A percentile compares a stretch with the other conserved stretches of the same genome.
phyloP scores from a whole-genome alignment of 192 early-diverging fungal species.

The Coemansia sp. region DNA sequence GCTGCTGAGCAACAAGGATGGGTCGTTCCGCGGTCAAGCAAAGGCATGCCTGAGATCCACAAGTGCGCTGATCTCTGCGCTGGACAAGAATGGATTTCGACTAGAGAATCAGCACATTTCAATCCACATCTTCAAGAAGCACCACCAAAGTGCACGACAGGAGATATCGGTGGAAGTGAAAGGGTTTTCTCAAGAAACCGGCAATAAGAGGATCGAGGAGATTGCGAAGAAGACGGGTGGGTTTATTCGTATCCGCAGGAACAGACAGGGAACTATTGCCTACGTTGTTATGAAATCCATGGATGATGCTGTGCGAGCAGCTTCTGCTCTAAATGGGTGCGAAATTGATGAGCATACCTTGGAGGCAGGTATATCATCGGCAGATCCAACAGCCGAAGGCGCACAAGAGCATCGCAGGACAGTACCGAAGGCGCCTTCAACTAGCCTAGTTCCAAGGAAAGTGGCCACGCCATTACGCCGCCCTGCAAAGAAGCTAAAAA shows the following conservation, averaged over 20 bases:
- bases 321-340: conserved; percentile 16
- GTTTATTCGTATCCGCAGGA: conserved; percentile 32
- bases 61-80: conserved; percentile 25
- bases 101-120: conserved; percentile 24
- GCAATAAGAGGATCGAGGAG: conserved; percentile 35
- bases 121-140: conserved; percentile 34
- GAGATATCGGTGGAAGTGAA: conserved; percentile 21
- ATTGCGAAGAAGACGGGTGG: conserved; percentile 27
- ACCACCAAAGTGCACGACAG: conserved; percentile 2
- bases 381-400: background rate
- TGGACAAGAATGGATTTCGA: conserved; percentile 41
- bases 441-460: conserved; percentile 25
- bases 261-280: conserved; percentile 26
- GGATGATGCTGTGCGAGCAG: conserved; percentile 20
- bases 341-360: conserved; percentile 18
- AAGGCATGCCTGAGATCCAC: conserved; percentile 12
- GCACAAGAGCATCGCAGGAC: background rate
- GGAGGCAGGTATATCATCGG: conserved; percentile 1
- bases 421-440: background rate
- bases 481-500: conserved; percentile 27
- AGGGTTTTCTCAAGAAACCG: conserved; percentile 39
- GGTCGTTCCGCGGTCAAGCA: conserved; percentile 35
- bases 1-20: conserved; percentile 28
- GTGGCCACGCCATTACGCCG: conserved; percentile 9
- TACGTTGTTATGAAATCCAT: conserved; percentile 32